Evolutionary conservation across 2,329 filamentous ascomycete genomes (phyloP).

Genomic region (Aspergillus brunneoviolaceus): DNA sequence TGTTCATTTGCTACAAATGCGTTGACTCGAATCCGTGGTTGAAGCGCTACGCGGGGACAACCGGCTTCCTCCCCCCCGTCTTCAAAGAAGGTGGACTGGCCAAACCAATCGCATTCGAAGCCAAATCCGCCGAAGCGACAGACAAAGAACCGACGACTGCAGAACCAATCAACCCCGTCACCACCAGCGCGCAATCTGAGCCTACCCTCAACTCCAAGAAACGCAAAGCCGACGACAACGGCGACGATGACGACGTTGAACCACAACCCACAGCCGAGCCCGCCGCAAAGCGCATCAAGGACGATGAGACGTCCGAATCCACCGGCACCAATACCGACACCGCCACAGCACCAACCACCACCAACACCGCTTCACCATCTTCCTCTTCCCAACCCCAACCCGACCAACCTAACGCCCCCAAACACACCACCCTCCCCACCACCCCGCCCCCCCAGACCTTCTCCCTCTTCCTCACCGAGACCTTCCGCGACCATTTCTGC

Average conservation of each 20-base stretch:
- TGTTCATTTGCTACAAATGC: slow-evolving; percentile 92
- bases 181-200: slow-evolving; percentile 18
- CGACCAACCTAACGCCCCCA: slow-evolving; percentile 44
- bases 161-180: background rate
- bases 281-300: background rate
- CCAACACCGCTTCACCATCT: background rate
- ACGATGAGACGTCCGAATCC: background rate
- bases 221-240: slow-evolving; percentile 59
- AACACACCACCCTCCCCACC: slow-evolving; percentile 58
- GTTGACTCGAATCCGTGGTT: slow-evolving; percentile 87
- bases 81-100: slow-evolving; percentile 45
- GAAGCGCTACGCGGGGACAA: slow-evolving; percentile 76
- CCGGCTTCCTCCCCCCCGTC: slow-evolving; percentile 76
- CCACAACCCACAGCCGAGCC: slow-evolving; percentile 7
- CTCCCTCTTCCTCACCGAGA: slow-evolving; percentile 76
- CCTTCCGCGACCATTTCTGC: slow-evolving; percentile 81
- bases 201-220: slow-evolving; percentile 53
- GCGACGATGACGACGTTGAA: slow-evolving; percentile 30
- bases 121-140: background rate
- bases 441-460: slow-evolving; percentile 57
- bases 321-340: background rate
- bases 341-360: background rate
- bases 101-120: background rate
- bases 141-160: background rate
- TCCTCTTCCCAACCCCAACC: background rate